A percentile compares a stretch with the other conserved stretches of the same genome.
Evolutionary conservation across 176 grass and related monocot species (phyloP).

Genomic region (Musa acuminata): DNA sequence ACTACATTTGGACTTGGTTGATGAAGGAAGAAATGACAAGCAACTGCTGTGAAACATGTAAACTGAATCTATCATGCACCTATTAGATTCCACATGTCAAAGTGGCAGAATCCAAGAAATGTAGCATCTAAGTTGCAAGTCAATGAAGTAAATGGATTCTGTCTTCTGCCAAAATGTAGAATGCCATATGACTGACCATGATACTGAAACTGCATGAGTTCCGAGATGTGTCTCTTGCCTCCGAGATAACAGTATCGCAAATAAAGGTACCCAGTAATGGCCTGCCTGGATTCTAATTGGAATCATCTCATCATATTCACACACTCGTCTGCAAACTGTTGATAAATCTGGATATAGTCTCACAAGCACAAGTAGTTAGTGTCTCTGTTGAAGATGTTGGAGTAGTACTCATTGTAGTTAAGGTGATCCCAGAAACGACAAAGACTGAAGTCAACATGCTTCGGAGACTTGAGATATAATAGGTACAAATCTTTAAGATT

Average conservation of each 20-base stretch:
- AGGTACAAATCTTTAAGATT: constrained; percentile 60
- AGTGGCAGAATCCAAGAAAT: background rate
- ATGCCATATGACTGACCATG: background rate
- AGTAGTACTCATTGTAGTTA: constrained; percentile 87
- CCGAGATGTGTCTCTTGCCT: background rate
- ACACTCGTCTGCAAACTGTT: background rate
- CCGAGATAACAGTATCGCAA: background rate
- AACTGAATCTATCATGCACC: background rate
- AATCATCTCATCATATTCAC: background rate
- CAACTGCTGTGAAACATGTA: background rate
- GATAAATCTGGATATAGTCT: background rate
- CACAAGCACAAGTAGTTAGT: constrained; percentile 35
- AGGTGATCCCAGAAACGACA: constrained; percentile 77
- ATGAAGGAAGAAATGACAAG: background rate
- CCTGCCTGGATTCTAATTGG: background rate
- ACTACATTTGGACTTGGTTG: too few relatives aligned
- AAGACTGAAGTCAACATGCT: constrained; percentile 62
- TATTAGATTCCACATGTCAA: background rate
- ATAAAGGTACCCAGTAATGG: background rate
- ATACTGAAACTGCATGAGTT: background rate
- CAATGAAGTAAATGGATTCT: background rate
- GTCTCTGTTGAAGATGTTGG: constrained; percentile 24
- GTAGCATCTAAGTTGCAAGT: background rate
- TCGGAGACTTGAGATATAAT: constrained; percentile 60
- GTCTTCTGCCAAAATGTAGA: background rate